Evolutionary conservation across 768 basidiomycete genomes (phyloP), one percentile per base, ranked within the genome.

Genomic region (Auricularia cornea): DNA sequence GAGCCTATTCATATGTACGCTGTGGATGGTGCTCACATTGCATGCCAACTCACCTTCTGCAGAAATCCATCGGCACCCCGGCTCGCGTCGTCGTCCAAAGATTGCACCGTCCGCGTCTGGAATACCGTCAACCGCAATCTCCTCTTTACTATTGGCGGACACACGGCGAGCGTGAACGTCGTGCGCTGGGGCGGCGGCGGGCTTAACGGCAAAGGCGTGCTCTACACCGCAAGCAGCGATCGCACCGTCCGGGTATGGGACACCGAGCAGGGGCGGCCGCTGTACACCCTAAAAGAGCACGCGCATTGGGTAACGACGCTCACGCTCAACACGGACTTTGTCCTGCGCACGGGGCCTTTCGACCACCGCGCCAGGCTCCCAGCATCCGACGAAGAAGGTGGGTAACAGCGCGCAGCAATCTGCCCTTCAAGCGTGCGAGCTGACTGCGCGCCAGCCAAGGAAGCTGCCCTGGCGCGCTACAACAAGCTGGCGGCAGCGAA

Each of bases 291-390:
- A 30, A 94, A 92, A 73, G 94, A 98, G 66, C 96, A 99, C 69
- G 97, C 94, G 0, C 97, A 99, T 70, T 98, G 95, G 96, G 97
- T 99, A 8, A 99, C 95, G 23, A 98, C 95, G 0, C 84, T 99
- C 52, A 87, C 97, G 3, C 80, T 98, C 62, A 96, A 94, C 74
- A 95, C 95, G 11, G 96, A 99, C 72, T 97, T 95, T 70, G 85
- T 96, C 30, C 81, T 97, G 3, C 87, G 95, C 28, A 98, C 96
- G 0, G 96, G 96, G 0, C 94, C 96, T 0, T 98, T 90, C 69
- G 94, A 98, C 72, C 92, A 97, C 68, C 89, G 82, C 1, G 84
- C 83, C 52, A 94, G 90, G 74, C 82, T 81, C 62, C 90, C 94
- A 0, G 75, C 81, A 6, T 88, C 88, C 5, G 90, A 96, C 62